Evolutionary conservation across 371 early-diverging fungal species (phyloP).

Genomic region (Syncephalastrum sp.): DNA sequence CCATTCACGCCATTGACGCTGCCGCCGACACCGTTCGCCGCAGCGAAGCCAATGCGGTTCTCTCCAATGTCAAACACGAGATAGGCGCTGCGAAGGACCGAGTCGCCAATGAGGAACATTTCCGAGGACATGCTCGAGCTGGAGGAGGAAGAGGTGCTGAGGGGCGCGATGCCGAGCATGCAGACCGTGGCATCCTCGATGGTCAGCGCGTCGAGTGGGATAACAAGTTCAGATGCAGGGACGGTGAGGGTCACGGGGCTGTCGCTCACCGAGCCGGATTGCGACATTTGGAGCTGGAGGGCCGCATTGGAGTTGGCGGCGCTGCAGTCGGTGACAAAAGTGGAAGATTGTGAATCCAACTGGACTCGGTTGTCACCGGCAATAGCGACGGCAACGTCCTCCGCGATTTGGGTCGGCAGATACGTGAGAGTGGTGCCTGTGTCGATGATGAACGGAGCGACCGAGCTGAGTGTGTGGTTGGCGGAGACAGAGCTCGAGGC

Average conservation of each 20-base stretch:
- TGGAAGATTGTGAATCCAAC: slow-evolving; percentile 20
- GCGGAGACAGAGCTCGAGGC: not conserved
- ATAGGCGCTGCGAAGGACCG: slow-evolving; percentile 35
- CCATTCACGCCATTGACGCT: slow-evolving; percentile 23
- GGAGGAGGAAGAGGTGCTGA: slow-evolving; percentile 1
- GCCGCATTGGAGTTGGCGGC: slow-evolving; percentile 13
- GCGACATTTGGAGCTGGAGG: slow-evolving; percentile 21
- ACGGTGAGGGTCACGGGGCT: slow-evolving; percentile 24
- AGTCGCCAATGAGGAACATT: slow-evolving; percentile 37
- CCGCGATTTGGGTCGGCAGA: slow-evolving; percentile 27
- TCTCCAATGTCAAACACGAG: slow-evolving; percentile 43
- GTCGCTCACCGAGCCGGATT: slow-evolving; percentile 4
- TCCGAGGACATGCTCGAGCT: slow-evolving; percentile 11
- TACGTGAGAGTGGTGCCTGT: slow-evolving; percentile 53
- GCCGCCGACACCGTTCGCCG: slow-evolving; percentile 26
- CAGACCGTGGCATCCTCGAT: slow-evolving; percentile 20
- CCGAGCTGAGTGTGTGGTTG: slow-evolving; percentile 9
- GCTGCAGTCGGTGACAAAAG: slow-evolving; percentile 26
- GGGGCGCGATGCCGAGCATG: slow-evolving; percentile 44
- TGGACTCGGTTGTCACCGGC: slow-evolving; percentile 19
- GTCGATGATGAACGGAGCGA: slow-evolving; percentile 37
- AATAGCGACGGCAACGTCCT: slow-evolving; percentile 18
- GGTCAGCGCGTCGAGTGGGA: slow-evolving; percentile 30
- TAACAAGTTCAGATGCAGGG: slow-evolving; percentile 35
- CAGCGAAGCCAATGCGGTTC: slow-evolving; percentile 38